phyloP scores from a whole-genome alignment of 2,329 filamentous ascomycete genomes.

The Cordyceps cateniannulata region DNA sequence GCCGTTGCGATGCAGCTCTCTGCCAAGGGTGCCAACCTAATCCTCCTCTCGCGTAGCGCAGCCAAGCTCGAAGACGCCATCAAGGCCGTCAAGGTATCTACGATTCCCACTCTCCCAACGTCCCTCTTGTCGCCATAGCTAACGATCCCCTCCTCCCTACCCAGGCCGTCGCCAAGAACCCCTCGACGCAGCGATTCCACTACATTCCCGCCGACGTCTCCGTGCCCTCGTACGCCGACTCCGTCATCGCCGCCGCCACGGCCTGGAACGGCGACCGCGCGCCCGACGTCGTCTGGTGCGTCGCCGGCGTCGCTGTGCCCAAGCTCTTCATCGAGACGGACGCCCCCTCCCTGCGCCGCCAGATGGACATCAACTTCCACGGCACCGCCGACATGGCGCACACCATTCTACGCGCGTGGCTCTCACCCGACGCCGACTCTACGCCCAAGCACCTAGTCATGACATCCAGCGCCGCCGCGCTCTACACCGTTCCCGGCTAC shows the following conservation, averaged over 20 bases:
- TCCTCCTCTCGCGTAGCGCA: conserved; percentile 74
- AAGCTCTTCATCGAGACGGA: conserved; percentile 72
- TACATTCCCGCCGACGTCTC: conserved; percentile 80
- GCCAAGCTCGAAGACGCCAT: conserved; percentile 68
- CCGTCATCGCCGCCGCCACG: conserved; percentile 65
- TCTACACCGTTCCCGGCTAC: conserved; percentile 77
- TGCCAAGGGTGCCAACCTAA: conserved; percentile 75
- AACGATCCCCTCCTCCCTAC: conserved; percentile 2
- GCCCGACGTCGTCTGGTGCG: conserved; percentile 87
- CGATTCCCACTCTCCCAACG: background rate
- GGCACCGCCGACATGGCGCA: conserved; percentile 81
- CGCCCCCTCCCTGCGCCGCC: conserved; percentile 57
- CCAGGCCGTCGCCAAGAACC: conserved; percentile 59
- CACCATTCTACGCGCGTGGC: conserved; percentile 70
- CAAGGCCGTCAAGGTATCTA: conserved; percentile 52
- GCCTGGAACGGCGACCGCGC: conserved; percentile 68
- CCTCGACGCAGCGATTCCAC: conserved; percentile 68
- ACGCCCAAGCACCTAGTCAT: conserved; percentile 73
- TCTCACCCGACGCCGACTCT: conserved; percentile 39
- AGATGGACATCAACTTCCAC: conserved; percentile 94
- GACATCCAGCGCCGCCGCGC: conserved; percentile 70
- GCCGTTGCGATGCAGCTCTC: conserved; percentile 68
- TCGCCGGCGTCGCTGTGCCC: conserved; percentile 70
- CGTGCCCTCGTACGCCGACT: conserved; percentile 58
- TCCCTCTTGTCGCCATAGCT: background rate